These are phyloP conservation scores for Cadophora malorum DNA, from an alignment of 2,329 filamentous ascomycete species.

Conservation along the genomic window DNA sequence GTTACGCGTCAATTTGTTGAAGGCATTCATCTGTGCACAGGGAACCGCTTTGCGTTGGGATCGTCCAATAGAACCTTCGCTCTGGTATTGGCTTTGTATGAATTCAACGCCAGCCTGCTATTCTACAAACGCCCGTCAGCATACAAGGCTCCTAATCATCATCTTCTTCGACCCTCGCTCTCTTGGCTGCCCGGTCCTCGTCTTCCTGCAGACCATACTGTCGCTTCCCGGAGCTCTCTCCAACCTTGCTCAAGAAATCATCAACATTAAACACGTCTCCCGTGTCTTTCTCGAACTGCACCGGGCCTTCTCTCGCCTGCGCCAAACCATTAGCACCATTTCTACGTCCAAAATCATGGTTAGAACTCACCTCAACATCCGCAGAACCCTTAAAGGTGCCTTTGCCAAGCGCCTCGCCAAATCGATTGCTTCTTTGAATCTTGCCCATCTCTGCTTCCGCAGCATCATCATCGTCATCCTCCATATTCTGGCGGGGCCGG, in stretches of 20 bases:
- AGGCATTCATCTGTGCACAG: neutral
- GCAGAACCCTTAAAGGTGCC: conserved; percentile 90
- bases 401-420: conserved; percentile 81
- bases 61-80: neutral
- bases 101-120: conserved; percentile 9
- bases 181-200: conserved; percentile 66
- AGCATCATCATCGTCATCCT: conserved; percentile 77
- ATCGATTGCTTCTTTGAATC: conserved; percentile 84
- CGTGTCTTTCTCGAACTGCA: conserved; percentile 92
- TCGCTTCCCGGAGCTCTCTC: conserved; percentile 68
- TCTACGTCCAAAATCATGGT: neutral
- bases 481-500: conserved; percentile 75
- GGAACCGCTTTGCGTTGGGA: neutral
- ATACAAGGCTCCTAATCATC: conserved; percentile 44
- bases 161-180: conserved; percentile 79
- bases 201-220: conserved; percentile 78
- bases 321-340: conserved; percentile 34
- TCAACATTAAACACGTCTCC: conserved; percentile 92
- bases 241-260: conserved; percentile 85
- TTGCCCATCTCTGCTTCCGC: conserved; percentile 85
- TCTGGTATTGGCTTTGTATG: neutral
- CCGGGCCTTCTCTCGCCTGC: conserved; percentile 83
- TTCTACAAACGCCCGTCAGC: conserved; percentile 17
- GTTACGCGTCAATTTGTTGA: neutral
- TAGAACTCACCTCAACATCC: conserved; percentile 73